Conservation (phyloP, 1,284 basidiomycete genomes). For the Caloboletus inedulis region DNA sequence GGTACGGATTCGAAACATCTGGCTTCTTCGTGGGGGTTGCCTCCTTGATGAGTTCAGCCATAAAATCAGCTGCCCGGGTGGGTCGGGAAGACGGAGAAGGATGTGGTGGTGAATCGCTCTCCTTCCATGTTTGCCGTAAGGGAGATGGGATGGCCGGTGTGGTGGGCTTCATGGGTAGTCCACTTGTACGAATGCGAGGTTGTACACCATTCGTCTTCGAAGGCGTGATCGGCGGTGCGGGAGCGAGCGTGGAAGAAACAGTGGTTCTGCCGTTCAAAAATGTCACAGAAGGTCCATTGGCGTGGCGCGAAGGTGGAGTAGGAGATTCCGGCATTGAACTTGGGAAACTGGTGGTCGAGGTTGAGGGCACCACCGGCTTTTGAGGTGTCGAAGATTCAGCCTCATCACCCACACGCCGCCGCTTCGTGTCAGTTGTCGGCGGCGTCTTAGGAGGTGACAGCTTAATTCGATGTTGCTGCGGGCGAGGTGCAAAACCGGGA, state of each 20-base stretch:
- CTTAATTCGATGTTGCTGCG: conserved; percentile 39
- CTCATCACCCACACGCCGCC: conserved; percentile 55
- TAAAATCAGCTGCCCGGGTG: conserved; percentile 60
- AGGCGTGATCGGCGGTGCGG: conserved; percentile 18
- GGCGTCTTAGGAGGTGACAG: conserved; percentile 39
- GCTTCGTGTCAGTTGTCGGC: conserved; percentile 50
- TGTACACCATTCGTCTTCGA: conserved; percentile 34
- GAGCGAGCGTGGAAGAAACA: conserved; percentile 17
- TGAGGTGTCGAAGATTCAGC: conserved; percentile 34
- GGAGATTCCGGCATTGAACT: conserved; percentile 15
- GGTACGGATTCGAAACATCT: conserved; percentile 69
- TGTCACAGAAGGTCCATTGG: conserved; percentile 7
- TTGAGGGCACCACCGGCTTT: conserved; percentile 25
- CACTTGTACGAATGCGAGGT: conserved; percentile 44
- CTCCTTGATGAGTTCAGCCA: conserved; percentile 65
- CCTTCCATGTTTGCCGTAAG: conserved; percentile 61
- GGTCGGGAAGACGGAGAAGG: conserved; percentile 38
- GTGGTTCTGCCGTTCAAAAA: conserved; percentile 27
- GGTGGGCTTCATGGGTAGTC: conserved; percentile 46
- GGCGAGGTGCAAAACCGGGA: conserved; percentile 57
- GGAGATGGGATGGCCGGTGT: conserved; percentile 64
- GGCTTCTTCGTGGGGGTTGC: conserved; percentile 59
- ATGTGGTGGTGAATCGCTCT: conserved; percentile 41
- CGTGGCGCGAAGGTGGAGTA: conserved; percentile 5
- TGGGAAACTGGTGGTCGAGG: conserved; percentile 26